Base-by-base conservation (phyloP, 2,329 filamentous ascomycete genomes). In the Chaetomium olivaceum region DNA sequence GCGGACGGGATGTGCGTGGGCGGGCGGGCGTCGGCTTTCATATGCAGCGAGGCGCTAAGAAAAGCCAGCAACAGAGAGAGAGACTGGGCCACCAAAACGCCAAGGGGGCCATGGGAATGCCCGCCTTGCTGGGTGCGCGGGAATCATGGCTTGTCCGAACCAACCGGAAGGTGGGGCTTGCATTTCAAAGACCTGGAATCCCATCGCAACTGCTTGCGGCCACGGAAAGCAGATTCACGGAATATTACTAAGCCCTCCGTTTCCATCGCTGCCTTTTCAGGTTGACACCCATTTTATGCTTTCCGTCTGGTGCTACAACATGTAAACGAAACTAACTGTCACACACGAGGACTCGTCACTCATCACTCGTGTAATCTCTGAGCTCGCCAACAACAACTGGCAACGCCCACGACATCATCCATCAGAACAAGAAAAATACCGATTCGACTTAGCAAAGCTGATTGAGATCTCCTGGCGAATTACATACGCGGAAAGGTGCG, bases 21-120 rank as follows among this genome's bases (percentile, higher is more conserved):
- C 39, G 52, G 60, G 51, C n/a, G 58, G 31, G 51, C 11, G 39
- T 27, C 62, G 62, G 58, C 31, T 65, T 65, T 65, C 58, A 61
- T 65, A 58, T 65, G 63, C 58, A 54, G 39, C 39, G 39, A 43
- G 23, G 56, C 62, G 33, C 52, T 61, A 29, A 51, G 33, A 65
- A 58, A 48, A 58, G 63, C 43, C 31, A 36, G 33, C 33, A 36
- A 12, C 27, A 36, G 33, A 36, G 33, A 33, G 52, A 43, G 6
- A 43, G 54, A 31, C 29, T 43, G 27, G 57, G 36, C 25, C 29
- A 31, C 23, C 31, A 29, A 43, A 31, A 57, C 58, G 58, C 63
- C 58, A 58, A 58, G 63, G 48, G 5, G 25, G n/a, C 27, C 29
- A 11, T 33, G 59, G 39, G 23, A 43, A 55, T 48, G 46, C 46